Evolutionary conservation across 768 basidiomycete genomes (phyloP).

Genomic region (Lactarius trivialis): DNA sequence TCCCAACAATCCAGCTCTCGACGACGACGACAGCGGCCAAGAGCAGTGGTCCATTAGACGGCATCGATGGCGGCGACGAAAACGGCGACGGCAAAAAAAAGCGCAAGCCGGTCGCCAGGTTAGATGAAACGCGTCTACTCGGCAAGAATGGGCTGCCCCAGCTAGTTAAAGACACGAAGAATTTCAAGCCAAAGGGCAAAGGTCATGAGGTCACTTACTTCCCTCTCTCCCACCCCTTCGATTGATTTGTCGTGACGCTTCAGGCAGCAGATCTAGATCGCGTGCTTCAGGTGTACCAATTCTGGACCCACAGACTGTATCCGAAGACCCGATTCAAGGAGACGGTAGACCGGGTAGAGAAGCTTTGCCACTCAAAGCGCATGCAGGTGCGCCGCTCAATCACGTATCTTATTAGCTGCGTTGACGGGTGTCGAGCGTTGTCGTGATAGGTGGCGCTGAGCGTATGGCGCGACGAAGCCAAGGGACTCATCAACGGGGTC

Average conservation of each 20-base stretch:
- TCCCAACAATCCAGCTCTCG: constrained; percentile 39
- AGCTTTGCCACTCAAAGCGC: constrained; percentile 75
- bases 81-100: constrained; percentile 36
- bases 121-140: constrained; percentile 74
- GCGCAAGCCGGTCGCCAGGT: constrained; percentile 45
- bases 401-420: background rate
- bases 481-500: constrained; percentile 35
- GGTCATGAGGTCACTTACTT: constrained; percentile 73
- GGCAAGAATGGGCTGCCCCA: constrained; percentile 72
- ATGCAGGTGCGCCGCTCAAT: constrained; percentile 62
- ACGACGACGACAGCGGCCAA: constrained; percentile 23
- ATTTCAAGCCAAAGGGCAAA: constrained; percentile 79
- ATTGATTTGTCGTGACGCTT: background rate
- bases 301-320: constrained; percentile 92
- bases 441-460: constrained; percentile 52
- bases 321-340: constrained; percentile 85
- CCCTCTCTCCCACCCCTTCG: background rate
- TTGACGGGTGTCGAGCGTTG: background rate
- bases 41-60: constrained; percentile 27
- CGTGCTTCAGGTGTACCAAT: constrained; percentile 79
- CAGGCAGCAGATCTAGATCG: constrained; percentile 78
- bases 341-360: constrained; percentile 81
- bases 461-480: constrained; percentile 72
- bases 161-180: constrained; percentile 68
- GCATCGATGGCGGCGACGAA: constrained; percentile 28